These are phyloP conservation scores for Xylariales sp. DNA, from an alignment of 2,329 filamentous ascomycete genomes.

Conservation along the genomic window DNA sequence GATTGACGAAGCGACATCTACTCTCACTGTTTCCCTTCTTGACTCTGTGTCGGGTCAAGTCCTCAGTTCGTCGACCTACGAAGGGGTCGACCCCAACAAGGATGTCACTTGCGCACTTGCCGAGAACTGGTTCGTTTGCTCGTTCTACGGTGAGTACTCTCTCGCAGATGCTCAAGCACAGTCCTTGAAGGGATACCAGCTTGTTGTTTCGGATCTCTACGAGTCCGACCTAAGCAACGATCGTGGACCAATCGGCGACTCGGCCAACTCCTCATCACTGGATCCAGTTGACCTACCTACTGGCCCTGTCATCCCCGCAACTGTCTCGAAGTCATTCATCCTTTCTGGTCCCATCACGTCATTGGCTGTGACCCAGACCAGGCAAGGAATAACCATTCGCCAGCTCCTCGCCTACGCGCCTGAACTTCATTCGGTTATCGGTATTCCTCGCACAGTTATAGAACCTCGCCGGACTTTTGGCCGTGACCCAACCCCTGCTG, in stretches of 20 bases:
- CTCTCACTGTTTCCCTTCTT: slow-evolving; percentile 71
- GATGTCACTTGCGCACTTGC: slow-evolving; percentile 73
- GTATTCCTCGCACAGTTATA: slow-evolving; percentile 71
- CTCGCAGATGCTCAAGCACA: slow-evolving; percentile 50
- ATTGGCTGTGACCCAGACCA: slow-evolving; percentile 80
- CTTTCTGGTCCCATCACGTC: slow-evolving; percentile 73
- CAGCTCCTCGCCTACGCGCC: slow-evolving; percentile 77
- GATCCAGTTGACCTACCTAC: slow-evolving; percentile 55
- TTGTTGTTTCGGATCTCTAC: slow-evolving; percentile 83
- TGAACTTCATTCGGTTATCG: slow-evolving; percentile 67
- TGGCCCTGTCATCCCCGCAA: slow-evolving; percentile 61
- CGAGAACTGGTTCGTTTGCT: slow-evolving; percentile 95
- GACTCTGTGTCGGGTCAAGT: slow-evolving; percentile 83
- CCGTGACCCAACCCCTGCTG: slow-evolving; percentile 73
- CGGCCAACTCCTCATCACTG: slow-evolving; percentile 73
- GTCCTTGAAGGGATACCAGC: slow-evolving; percentile 74
- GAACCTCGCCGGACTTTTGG: slow-evolving; percentile 84
- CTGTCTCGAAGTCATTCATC: slow-evolving; percentile 75
- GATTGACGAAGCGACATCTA: slow-evolving; percentile 51
- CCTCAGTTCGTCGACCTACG: slow-evolving; percentile 65
- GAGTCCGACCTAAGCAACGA: slow-evolving; percentile 81
- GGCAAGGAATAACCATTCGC: slow-evolving; percentile 84
- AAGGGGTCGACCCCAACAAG: slow-evolving; percentile 68
- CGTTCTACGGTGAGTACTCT: slow-evolving; percentile 62
- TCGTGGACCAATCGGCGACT: slow-evolving; percentile 69